Evolutionary conservation across 1,284 basidiomycete species (phyloP).

Genomic region (Pascua sp.): DNA sequence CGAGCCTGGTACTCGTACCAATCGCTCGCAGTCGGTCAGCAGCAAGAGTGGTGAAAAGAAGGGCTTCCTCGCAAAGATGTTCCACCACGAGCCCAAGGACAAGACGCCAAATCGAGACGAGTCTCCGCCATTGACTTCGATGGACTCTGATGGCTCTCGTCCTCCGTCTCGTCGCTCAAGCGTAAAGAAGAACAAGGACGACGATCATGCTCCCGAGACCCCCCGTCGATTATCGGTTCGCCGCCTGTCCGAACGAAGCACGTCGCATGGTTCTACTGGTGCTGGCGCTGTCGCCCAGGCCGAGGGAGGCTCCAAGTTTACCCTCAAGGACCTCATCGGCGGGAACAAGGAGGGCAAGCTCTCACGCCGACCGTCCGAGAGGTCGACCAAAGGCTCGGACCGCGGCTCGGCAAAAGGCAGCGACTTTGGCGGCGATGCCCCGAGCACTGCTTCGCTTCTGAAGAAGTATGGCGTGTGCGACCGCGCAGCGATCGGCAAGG

Average conservation of each 20-base stretch:
- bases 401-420: conserved; percentile 44
- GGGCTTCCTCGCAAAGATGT: conserved; percentile 49
- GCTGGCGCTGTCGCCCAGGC: conserved; percentile 9
- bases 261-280: conserved; percentile 24
- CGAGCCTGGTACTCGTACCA: conserved; percentile 6
- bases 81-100: conserved; percentile 41
- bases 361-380: conserved; percentile 64
- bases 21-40: conserved; percentile 20
- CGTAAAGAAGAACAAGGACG: conserved; percentile 25
- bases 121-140: conserved; percentile 39
- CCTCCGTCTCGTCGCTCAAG: conserved; percentile 35
- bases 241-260: conserved; percentile 27
- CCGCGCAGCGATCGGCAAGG: conserved; percentile 94
- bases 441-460: conserved; percentile 54
- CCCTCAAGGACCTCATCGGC: conserved; percentile 72
- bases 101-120: conserved; percentile 22
- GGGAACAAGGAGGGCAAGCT: conserved; percentile 56
- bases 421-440: conserved; percentile 39
- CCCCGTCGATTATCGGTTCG: conserved; percentile 6
- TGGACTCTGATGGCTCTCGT: conserved; percentile 35
- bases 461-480: conserved; percentile 98
- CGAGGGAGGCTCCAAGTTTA: conserved; percentile 63
- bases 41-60: conserved; percentile 40
- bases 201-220: conserved; percentile 6
- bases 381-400: conserved; percentile 55